These are phyloP conservation scores for Fonsecaea erecta DNA, from an alignment of 2,329 filamentous ascomycete genomes.

Conservation along the genomic window DNA sequence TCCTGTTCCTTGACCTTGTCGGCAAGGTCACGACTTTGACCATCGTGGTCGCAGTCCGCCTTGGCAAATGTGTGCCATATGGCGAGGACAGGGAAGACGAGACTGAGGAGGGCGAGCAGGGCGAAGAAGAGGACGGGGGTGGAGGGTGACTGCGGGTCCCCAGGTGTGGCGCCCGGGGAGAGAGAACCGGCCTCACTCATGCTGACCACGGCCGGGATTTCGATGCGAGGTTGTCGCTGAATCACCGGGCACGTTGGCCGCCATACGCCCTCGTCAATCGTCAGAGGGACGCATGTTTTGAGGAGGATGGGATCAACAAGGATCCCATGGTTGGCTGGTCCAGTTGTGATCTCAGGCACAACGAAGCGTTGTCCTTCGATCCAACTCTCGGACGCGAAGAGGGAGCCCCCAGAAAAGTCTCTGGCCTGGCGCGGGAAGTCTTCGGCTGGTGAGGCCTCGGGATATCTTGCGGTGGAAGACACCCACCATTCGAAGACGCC, in stretches of 20 bases:
- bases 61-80: too few relatives aligned
- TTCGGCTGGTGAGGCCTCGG: background rate
- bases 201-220: background rate
- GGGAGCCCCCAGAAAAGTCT: background rate
- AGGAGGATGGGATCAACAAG: too few relatives aligned
- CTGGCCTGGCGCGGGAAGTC: constrained; percentile 8
- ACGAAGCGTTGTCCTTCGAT: constrained; percentile 7
- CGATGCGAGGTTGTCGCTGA: background rate
- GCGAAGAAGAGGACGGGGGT: background rate
- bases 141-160: too few relatives aligned
- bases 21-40: background rate
- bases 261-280: constrained; percentile 8
- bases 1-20: background rate
- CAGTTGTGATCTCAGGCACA: background rate
- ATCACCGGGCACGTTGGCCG: constrained; percentile 17
- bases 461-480: background rate
- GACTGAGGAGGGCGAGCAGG: background rate
- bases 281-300: constrained; percentile 2
- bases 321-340: background rate
- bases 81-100: background rate
- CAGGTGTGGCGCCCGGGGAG: background rate
- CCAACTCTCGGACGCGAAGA: constrained; percentile 10
- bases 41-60: background rate
- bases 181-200: background rate
- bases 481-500: background rate